A percentile compares a stretch with the other conserved stretches of the same genome.
These are phyloP conservation scores for Colletotrichum limetticola DNA, from an alignment of 2,329 filamentous ascomycete genomes.

Conservation along the genomic window DNA sequence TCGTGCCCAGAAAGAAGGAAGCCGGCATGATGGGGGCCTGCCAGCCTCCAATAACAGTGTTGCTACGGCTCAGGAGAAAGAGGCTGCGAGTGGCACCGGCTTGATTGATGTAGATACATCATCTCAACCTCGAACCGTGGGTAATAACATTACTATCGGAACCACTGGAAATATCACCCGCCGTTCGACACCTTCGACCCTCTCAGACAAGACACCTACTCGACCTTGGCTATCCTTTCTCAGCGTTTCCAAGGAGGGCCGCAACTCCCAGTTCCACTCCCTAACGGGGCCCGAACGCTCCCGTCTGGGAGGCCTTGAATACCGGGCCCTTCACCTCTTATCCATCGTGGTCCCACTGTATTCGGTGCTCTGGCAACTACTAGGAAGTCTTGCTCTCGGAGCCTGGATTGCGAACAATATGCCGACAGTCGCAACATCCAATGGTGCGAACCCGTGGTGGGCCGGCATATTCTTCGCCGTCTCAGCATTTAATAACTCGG, in stretches of 20 bases:
- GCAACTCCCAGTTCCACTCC: slow-evolving; percentile 66
- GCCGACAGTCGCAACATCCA: slow-evolving; percentile 57
- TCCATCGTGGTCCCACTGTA: slow-evolving; percentile 70
- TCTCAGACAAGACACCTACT: slow-evolving; percentile 7
- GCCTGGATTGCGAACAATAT: slow-evolving; percentile 68
- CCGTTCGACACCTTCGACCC: slow-evolving; percentile 6
- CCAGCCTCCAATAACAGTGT: slow-evolving; percentile 33
- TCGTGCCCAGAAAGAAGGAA: slow-evolving; percentile 48
- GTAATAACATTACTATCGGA: not conserved
- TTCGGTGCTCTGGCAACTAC: slow-evolving; percentile 67
- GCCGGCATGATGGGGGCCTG: slow-evolving; percentile 40
- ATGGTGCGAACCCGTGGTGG: slow-evolving; percentile 75
- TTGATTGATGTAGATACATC: not conserved
- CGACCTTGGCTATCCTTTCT: slow-evolving; percentile 48
- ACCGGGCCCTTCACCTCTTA: slow-evolving; percentile 69
- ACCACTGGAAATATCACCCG: not conserved
- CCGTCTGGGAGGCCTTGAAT: slow-evolving; percentile 71
- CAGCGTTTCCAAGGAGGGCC: slow-evolving; percentile 51
- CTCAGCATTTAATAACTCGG: slow-evolving; percentile 78
- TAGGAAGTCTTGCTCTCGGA: slow-evolving; percentile 68
- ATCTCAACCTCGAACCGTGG: not conserved
- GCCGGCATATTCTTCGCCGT: slow-evolving; percentile 74
- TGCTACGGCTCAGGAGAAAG: not conserved
- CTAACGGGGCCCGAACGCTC: slow-evolving; percentile 64
- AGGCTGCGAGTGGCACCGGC: not conserved